phyloP scores from a whole-genome alignment of 352 stramenopile genomes.

The Pythium sukuiense region DNA sequence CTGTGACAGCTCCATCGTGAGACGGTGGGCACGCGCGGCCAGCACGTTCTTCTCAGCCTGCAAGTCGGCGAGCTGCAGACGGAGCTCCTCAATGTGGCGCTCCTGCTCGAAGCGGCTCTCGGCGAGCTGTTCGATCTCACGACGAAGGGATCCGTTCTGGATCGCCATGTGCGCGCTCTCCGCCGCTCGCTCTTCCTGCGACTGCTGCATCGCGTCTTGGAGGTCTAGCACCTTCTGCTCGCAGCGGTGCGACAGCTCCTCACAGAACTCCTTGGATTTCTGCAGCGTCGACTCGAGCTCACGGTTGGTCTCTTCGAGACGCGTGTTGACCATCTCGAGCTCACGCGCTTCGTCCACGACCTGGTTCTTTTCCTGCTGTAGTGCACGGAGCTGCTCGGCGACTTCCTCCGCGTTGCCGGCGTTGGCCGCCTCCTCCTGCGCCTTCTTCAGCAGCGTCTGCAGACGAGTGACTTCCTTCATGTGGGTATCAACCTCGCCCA shows the following conservation, averaged over 20 bases:
- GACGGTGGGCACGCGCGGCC: constrained; percentile 65
- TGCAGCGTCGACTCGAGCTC: constrained; percentile 60
- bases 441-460: constrained; percentile 38
- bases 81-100: constrained; percentile 63
- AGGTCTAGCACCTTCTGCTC: constrained; percentile 65
- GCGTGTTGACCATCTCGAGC: constrained; percentile 44
- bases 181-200: constrained; percentile 62
- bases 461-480: constrained; percentile 32
- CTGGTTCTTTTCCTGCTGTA: constrained; percentile 48
- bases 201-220: constrained; percentile 58
- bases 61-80: constrained; percentile 70
- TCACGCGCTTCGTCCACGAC: constrained; percentile 42
- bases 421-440: constrained; percentile 40
- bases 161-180: constrained; percentile 63
- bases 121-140: constrained; percentile 65
- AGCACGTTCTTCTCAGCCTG: constrained; percentile 87
- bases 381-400: constrained; percentile 34
- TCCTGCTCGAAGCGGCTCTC: constrained; percentile 66
- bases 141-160: constrained; percentile 56
- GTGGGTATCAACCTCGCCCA: constrained; percentile 34
- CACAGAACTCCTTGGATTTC: constrained; percentile 60
- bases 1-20: constrained; percentile 82
- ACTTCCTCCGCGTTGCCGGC: constrained; percentile 32
- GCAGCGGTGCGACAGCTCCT: constrained; percentile 57
- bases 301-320: constrained; percentile 46